Base-by-base conservation (phyloP, 1,139 yeast genomes). In the Chernovozyma sophiae-reginae region DNA sequence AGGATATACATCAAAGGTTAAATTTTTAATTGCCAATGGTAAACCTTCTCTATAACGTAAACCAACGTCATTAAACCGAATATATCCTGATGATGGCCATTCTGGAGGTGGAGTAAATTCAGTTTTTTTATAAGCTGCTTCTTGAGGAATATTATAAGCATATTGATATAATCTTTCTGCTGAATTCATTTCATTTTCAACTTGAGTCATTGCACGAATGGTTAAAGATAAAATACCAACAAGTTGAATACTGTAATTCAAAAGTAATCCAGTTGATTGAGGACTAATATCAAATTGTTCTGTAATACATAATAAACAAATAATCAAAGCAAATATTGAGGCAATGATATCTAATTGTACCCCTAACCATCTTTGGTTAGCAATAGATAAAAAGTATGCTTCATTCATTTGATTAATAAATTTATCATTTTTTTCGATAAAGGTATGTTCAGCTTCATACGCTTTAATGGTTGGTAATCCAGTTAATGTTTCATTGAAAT, bases 161-260 rank as follows among this genome's bases (percentile, higher is more conserved):
- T 68, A 70, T 33, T 67, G 59, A 49, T 65, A 60, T 39, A 69
- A 56, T 53, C 75, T 61, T 48, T 70, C 75, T 20, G 63, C 73
- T 1, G 73, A 62, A 46, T 69, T 68, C 75, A 70, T 68, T 48
- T 68, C 73, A 43, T 60, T 68, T 45, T 70, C 75, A 37, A 68
- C 73, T 48, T 64, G 68, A 16, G 75, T 70, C 69, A 65, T 63
- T 37, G 73, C 53, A 45, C 74, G 58, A 19, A 69, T 56, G 4
- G 70, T 59, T 45, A 69, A 62, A 4, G 74, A 64, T 39, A 69
- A 60, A 41, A 66, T 56, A 13, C 74, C 74, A 35, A 68, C 72
- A 44, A 69, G 62, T 48, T 68, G 73, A 40, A 69, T 60, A 25
- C 66, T 72, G 52, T 68, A 69, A 47, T 58, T 62, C 42, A 67